Percentiles rank a stretch among this genome's conserved stretches.
Evolutionary conservation across 176 grass and related monocot genomes (phyloP).

Genomic region (Triticum turgidum): DNA sequence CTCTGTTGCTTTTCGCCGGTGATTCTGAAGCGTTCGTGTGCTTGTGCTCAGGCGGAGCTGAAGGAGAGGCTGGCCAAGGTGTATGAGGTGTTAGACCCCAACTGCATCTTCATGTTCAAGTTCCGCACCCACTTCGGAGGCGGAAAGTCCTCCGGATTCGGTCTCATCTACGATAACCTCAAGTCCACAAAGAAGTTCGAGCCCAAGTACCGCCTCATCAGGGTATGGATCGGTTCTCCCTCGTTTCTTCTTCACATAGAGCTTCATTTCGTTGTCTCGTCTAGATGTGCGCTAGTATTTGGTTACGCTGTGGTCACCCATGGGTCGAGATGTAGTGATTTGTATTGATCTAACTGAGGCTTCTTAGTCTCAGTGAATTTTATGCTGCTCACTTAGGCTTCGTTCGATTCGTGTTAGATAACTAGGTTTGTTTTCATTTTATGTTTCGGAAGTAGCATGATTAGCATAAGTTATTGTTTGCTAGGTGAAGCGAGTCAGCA

Average conservation of each 20-base stretch:
- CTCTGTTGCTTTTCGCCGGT: background rate
- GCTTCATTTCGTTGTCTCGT: background rate
- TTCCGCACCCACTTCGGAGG: constrained; percentile 97
- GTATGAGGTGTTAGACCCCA: constrained; percentile 81
- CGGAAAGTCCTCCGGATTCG: constrained; percentile 90
- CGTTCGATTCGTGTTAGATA: background rate
- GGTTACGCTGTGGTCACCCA: background rate
- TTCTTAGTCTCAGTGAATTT: background rate
- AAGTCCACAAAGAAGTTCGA: constrained; percentile 85
- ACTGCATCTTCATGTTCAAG: constrained; percentile 97
- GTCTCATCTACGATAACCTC: constrained; percentile 86
- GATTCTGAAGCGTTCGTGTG: background rate
- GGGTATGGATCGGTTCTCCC: constrained; percentile 34
- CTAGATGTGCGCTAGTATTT: background rate
- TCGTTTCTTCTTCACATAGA: background rate
- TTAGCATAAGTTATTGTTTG: background rate
- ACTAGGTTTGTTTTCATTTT: background rate
- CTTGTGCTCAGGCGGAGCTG: constrained; percentile 50
- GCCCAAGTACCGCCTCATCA: constrained; percentile 95
- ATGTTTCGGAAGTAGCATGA: background rate
- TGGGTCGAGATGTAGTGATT: background rate
- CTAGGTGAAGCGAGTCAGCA: background rate
- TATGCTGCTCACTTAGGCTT: background rate
- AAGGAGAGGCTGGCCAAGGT: constrained; percentile 64
- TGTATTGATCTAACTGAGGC: background rate